These are phyloP conservation scores for Backusella westeae DNA, from an alignment of 192 early-diverging fungal genomes.

Conservation along the genomic window DNA sequence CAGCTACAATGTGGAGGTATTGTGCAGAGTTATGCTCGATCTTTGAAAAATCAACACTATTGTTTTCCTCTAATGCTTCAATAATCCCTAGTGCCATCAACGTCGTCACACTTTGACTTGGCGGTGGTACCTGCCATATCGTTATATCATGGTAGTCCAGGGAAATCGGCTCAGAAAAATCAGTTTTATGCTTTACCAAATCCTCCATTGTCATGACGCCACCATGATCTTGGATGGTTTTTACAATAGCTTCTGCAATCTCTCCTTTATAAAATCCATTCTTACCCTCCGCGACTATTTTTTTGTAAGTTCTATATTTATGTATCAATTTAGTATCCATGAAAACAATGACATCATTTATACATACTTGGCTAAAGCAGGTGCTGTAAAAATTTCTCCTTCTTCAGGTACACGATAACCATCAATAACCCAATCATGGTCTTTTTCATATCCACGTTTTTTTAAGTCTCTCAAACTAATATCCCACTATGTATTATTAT, in stretches of 20 bases:
- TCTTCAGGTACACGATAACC: constrained; percentile 45
- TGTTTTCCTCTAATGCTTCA: constrained; percentile 46
- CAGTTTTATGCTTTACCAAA: constrained; percentile 49
- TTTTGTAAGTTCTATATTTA: not conserved
- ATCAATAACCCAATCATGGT: constrained; percentile 46
- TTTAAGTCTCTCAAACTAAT: not conserved
- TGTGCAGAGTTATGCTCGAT: constrained; percentile 51
- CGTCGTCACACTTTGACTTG: constrained; percentile 69
- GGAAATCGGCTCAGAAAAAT: constrained; percentile 55
- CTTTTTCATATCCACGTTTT: constrained; percentile 22
- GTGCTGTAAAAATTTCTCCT: constrained; percentile 60
- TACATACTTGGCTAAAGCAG: constrained; percentile 49
- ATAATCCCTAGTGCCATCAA: constrained; percentile 71
- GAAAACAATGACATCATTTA: not conserved
- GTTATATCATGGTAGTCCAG: constrained; percentile 55
- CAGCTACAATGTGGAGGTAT: constrained; percentile 68
- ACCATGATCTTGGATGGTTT: constrained; percentile 34
- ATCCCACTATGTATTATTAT: not conserved
- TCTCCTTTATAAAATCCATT: not conserved
- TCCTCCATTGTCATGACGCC: constrained; percentile 68
- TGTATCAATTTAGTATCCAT: not conserved
- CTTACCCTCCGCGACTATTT: not conserved
- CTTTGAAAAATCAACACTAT: constrained; percentile 36
- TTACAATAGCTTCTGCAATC: not conserved
- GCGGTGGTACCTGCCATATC: constrained; percentile 71